Evolutionary conservation across 2,329 filamentous ascomycete genomes (phyloP).

Genomic region (Trichoderma polysporum): DNA sequence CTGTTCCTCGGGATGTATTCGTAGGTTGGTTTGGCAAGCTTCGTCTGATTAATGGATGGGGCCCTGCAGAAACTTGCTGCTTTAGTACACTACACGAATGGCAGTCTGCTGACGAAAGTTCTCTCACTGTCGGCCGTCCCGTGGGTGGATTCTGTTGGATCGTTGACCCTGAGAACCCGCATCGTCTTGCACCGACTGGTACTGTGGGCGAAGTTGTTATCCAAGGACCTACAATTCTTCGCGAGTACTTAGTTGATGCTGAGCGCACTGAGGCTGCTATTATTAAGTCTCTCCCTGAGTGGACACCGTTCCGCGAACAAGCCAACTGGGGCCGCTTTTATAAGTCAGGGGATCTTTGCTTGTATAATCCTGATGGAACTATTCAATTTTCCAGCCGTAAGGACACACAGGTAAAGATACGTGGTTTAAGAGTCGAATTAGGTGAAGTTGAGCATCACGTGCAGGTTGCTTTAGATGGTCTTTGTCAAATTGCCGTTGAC

Average conservation of each 20-base stretch:
- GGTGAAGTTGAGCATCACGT: slow-evolving; percentile 21
- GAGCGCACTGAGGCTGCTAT: slow-evolving; percentile 5
- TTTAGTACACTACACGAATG: slow-evolving; percentile 20
- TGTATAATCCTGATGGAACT: slow-evolving; percentile 18
- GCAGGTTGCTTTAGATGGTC: background rate
- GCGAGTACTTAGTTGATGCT: slow-evolving; percentile 19
- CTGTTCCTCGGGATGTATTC: slow-evolving; percentile 16
- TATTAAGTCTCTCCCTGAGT: slow-evolving; percentile 7
- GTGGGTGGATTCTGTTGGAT: slow-evolving; percentile 20
- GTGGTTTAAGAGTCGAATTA: slow-evolving; percentile 8
- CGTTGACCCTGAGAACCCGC: slow-evolving; percentile 12
- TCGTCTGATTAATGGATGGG: slow-evolving; percentile 25
- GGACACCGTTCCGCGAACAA: slow-evolving; percentile 7
- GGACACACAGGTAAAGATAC: slow-evolving; percentile 10
- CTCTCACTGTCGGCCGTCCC: slow-evolving; percentile 17
- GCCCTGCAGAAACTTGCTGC: slow-evolving; percentile 24
- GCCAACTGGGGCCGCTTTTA: slow-evolving; percentile 11
- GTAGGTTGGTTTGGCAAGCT: slow-evolving; percentile 20
- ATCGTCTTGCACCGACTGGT: slow-evolving; percentile 17
- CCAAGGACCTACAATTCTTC: slow-evolving; percentile 14
- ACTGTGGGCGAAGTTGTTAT: slow-evolving; percentile 20
- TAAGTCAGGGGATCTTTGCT: slow-evolving; percentile 17
- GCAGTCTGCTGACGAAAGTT: slow-evolving; percentile 10
- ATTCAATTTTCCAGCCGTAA: slow-evolving; percentile 17
- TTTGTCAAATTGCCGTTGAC: slow-evolving; percentile 16